Conservation (phyloP, 163 green algal genomes). For the Chlorella variabilis region DNA sequence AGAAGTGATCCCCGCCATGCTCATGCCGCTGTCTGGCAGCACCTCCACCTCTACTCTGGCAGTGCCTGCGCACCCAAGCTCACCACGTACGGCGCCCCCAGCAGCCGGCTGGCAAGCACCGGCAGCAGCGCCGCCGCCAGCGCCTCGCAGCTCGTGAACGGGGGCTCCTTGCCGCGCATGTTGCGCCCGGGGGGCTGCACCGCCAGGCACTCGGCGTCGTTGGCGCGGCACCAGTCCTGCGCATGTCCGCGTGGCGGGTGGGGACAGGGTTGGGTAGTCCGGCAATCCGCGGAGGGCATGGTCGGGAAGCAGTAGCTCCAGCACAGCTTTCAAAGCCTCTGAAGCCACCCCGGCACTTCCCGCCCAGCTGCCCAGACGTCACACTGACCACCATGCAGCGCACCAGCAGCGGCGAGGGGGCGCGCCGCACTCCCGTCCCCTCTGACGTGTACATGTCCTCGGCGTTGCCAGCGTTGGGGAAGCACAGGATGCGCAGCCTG, state of each 20-base stretch:
- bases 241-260: neutral
- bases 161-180: conserved; percentile 61
- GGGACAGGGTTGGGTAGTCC: neutral
- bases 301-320: neutral
- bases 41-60: too few relatives aligned
- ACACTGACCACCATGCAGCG: neutral
- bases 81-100: conserved; percentile 54
- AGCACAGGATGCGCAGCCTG: conserved; percentile 74
- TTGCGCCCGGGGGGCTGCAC: conserved; percentile 82
- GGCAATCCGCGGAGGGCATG: too few relatives aligned
- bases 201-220: conserved; percentile 69
- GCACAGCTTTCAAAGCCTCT: too few relatives aligned
- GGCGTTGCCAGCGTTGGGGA: conserved; percentile 78
- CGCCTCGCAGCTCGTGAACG: conserved; percentile 45
- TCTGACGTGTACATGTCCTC: conserved; percentile 92
- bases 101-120: conserved; percentile 57
- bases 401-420: conserved; percentile 76
- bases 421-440: conserved; percentile 72
- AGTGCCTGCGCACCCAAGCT: too few relatives aligned
- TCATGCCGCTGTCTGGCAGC: too few relatives aligned
- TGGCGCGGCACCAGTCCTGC: conserved; percentile 73
- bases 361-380: neutral
- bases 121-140: conserved; percentile 61
- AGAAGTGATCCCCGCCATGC: too few relatives aligned
- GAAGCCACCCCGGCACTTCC: too few relatives aligned